Base-by-base conservation (phyloP, 108 stramenopile genomes). In the Fragilaria radians region DNA sequence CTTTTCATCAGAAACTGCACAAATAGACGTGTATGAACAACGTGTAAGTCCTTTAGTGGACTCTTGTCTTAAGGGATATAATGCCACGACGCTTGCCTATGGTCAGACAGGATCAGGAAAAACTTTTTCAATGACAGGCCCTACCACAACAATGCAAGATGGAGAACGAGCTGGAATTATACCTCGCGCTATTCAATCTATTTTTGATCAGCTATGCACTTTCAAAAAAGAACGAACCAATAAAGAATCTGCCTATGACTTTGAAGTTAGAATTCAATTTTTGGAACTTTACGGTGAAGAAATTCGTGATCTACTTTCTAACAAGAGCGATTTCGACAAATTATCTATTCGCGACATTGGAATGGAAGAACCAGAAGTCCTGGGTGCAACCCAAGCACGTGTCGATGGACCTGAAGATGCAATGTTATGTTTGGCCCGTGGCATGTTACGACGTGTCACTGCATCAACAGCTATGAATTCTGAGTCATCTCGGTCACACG, bases 1-100 rank as follows among this genome's bases (percentile, higher is more conserved):
- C 27, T 86, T 82, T 62, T 60, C 61, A 24, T 45, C 66, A 5
- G 17, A 36, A 1, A 66, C 82, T 3, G 58, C 63, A 27, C 89
- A 90, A 54, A 54, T 54, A 18, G 62, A 82, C 27, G 59, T 90
- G 23, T 90, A 82, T 61, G 28, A 57, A 7, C 50, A 65, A 28
- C 42, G 75, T 33, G 78, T 86, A 1, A 42, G 32, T 33, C 83
- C 89, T 24, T 69, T 90, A 0, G 71, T 90, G 48, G 57, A 51
- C 7, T 65, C 67, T 55, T 86, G 81, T 76, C 68, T 85, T 57
- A 76, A 91, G 59, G 98, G 98, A 51, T 99, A 96, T 74, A 97
- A 99, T 78, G 95, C 96, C 7, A 97, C 98, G 3, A 82, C 93
- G 28, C 66, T 99, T 42, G 98, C 98, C 2, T 97, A 96, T 66